Evolutionary conservation across 140 eudicot species (phyloP), one percentile per base, ranked within the genome.

Genomic region (Flaveria floridana): DNA sequence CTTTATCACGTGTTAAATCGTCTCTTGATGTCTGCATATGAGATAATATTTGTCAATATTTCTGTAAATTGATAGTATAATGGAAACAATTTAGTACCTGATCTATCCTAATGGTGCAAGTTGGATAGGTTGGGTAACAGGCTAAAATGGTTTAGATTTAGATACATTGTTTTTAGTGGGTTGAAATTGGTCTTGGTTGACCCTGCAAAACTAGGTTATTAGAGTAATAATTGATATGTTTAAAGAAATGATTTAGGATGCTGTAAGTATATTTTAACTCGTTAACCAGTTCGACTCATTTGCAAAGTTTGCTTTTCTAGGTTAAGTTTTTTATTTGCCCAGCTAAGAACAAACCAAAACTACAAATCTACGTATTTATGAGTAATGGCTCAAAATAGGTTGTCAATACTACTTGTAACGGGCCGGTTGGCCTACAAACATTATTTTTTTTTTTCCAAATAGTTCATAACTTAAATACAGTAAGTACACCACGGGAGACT

Each of bases 21-120:
- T 81, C 92, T 16, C 71, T 56, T 28, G 90, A 67, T 42, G 70
- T 76, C 97, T 91, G 96, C 78, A 76, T 50, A 55, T 20, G 21
- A 63, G 37, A 58, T 4, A 66, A 51, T 7, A 53, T 14, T 21
- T 80, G 64, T 18, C 14, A 69, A 25, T 7, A 10, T 25, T 39
- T 10, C 25, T 55, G 37, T n/a, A 72, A 50, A 16, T 15, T 70
- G 26, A 23, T 25, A 57, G 70, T 12, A 70, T 3, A 20, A 30
- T n/a, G 39, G 18, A 16, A 47, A 47, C 18, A 10, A 59, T 34
- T 34, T 15, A 47, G 13, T 25, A 74, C 44, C 42, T 67, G 21
- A 42, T 25, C 44, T 71, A 26, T 15, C 16, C 14, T 34, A 63
- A 30, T 34, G 51, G 34, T 71, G 46, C 13, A 26, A 69, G 8